Evolutionary conservation across 2,329 filamentous ascomycete genomes (phyloP).

Genomic region (Botryotinia convoluta): DNA sequence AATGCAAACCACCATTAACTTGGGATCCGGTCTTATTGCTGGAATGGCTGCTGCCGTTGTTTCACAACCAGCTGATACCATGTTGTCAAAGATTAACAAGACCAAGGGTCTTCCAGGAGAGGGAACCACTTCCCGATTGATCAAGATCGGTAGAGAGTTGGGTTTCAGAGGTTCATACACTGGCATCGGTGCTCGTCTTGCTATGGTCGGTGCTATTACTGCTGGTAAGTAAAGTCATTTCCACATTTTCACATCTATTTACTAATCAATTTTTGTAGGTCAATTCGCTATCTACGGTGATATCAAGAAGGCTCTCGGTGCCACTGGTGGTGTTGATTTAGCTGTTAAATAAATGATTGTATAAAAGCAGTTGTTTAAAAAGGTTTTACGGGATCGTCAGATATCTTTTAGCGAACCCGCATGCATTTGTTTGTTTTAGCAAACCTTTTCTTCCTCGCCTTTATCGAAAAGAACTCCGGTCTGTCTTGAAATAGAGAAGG

Average conservation of each 20-base stretch:
- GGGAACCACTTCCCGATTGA: constrained; percentile 73
- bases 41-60: constrained; percentile 85
- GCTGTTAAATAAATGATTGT: constrained; percentile 46
- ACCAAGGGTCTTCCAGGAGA: constrained; percentile 83
- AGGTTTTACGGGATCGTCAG: constrained; percentile 8
- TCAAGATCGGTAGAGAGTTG: constrained; percentile 88
- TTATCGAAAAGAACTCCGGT: neutral
- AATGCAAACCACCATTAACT: constrained; percentile 77
- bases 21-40: constrained; percentile 72
- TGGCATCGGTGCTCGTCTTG: constrained; percentile 70
- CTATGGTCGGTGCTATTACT: constrained; percentile 21
- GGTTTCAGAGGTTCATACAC: constrained; percentile 74
- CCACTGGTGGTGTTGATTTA: constrained; percentile 68
- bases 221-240: neutral
- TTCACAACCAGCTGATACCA: constrained; percentile 88
- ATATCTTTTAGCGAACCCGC: constrained; percentile 13
- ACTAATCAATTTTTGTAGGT: constrained; percentile 47
- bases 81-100: constrained; percentile 97
- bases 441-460: constrained; percentile 3
- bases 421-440: constrained; percentile 10
- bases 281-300: constrained; percentile 90
- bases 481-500: constrained; percentile 8
- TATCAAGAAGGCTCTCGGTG: constrained; percentile 67
- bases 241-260: neutral
- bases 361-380: constrained; percentile 30